These are phyloP conservation scores for Iberis pinnata DNA, from an alignment of 345 rosid species.

Conservation along the genomic window DNA sequence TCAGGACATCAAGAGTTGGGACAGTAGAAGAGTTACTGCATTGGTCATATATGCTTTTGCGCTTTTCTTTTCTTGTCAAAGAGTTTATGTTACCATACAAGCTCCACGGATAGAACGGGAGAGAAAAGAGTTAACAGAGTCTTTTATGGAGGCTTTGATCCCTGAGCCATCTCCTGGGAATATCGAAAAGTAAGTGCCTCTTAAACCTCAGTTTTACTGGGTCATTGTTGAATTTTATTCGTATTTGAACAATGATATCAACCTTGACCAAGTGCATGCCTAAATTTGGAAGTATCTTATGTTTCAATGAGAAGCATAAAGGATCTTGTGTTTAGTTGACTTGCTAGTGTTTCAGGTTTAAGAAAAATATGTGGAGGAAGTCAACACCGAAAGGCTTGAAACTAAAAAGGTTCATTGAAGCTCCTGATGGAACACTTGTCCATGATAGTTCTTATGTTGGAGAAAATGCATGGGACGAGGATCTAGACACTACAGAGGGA, in stretches of 20 bases:
- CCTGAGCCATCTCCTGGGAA: constrained; percentile 85
- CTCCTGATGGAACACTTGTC: constrained; percentile 69
- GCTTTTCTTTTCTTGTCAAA: constrained; percentile 52
- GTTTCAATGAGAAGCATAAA: constrained; percentile 8
- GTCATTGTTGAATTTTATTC: background rate
- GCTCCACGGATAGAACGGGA: constrained; percentile 56
- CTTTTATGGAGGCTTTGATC: constrained; percentile 92
- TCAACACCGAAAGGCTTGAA: constrained; percentile 76
- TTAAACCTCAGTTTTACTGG: background rate
- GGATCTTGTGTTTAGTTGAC: constrained; percentile 10
- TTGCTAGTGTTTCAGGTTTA: constrained; percentile 50
- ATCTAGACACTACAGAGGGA: constrained; percentile 44
- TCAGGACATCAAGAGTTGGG: constrained; percentile 82
- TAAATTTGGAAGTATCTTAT: constrained; percentile 1
- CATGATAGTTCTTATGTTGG: constrained; percentile 83
- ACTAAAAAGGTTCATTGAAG: constrained; percentile 72
- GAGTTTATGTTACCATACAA: constrained; percentile 54
- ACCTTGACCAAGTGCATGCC: background rate
- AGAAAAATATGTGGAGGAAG: constrained; percentile 83
- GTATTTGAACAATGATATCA: background rate
- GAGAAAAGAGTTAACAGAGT: constrained; percentile 66
- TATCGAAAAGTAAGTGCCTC: constrained; percentile 50
- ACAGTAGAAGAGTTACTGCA: constrained; percentile 51
- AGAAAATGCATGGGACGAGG: constrained; percentile 89
- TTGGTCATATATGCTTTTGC: constrained; percentile 53